phyloP scores from a whole-genome alignment of 345 rosid genomes.

The Arabidopsis thaliana region TAIR10.1 NC_003076.8:9957501-9958000 shows the following conservation, averaged over 20 bases:
- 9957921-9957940: slow-evolving; percentile 21
- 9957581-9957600: no score
- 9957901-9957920: background rate
- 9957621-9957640: no score
- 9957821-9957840: background rate
- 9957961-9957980: background rate
- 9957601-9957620: no score
- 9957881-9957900: background rate
- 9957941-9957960: background rate
- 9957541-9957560: no score
- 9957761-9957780: no score
- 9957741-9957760: background rate
- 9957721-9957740: background rate
- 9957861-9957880: background rate
- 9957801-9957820: background rate
- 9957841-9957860: background rate
- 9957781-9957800: background rate
- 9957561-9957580: no score
- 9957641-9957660: no score
- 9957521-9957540: no score
- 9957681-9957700: no score
- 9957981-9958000: background rate
- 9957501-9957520: no score
- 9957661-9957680: no score
- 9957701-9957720: background rate